A percentile compares a stretch with the other conserved stretches of the same genome.
phyloP scores from a whole-genome alignment of 495 filamentous ascomycete species.

The Hypomontagnella monticulosa region DNA sequence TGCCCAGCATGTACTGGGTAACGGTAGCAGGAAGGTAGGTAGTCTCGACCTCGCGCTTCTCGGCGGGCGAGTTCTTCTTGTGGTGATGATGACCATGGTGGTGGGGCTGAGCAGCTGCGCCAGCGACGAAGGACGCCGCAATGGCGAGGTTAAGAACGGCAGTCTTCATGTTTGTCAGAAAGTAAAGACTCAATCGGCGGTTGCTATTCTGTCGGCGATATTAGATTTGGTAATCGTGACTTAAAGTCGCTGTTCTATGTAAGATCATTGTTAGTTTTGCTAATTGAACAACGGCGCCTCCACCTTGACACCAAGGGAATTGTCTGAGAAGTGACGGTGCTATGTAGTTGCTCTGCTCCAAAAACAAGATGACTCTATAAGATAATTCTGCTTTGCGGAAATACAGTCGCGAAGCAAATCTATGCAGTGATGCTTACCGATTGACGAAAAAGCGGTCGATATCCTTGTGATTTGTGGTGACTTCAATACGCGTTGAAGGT shows the following conservation, averaged over 20 bases:
- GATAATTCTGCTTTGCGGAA: constrained; percentile 9
- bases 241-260: constrained; percentile 32
- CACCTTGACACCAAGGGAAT: background rate
- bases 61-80: constrained; percentile 50
- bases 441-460: constrained; percentile 8
- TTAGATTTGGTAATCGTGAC: constrained; percentile 30
- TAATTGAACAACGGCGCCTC: constrained; percentile 5
- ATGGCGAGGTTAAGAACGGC: constrained; percentile 54
- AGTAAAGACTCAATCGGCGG: constrained; percentile 5
- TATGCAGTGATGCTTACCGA: constrained; percentile 28
- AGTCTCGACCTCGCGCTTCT: constrained; percentile 56
- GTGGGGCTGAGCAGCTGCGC: constrained; percentile 58
- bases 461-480: constrained; percentile 12
- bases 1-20: constrained; percentile 68
- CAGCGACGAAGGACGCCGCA: constrained; percentile 56
- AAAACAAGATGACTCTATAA: background rate
- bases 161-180: constrained; percentile 58
- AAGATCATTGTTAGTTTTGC: constrained; percentile 30
- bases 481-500: background rate
- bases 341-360: constrained; percentile 18
- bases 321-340: constrained; percentile 5
- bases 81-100: constrained; percentile 56
- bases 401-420: constrained; percentile 3
- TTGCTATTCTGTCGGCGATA: constrained; percentile 31
- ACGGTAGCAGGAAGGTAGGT: constrained; percentile 61